Conservation (phyloP, 2,329 filamentous ascomycete genomes). For the Pezicula carpinea region DNA sequence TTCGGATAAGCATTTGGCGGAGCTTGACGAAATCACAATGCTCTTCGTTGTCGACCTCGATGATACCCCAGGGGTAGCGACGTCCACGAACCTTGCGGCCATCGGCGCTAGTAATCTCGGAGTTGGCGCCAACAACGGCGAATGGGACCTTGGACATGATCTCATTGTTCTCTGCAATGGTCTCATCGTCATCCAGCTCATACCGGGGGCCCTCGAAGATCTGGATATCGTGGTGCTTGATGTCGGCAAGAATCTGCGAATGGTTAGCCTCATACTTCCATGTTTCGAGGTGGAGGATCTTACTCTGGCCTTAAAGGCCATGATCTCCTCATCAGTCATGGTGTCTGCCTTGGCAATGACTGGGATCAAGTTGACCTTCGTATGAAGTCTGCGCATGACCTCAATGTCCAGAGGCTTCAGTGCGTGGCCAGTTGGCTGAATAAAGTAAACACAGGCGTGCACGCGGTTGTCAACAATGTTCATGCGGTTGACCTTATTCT, state of each 20-base stretch:
- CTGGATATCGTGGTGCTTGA: slow-evolving; percentile 94
- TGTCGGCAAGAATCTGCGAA: slow-evolving; percentile 87
- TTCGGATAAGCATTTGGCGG: slow-evolving; percentile 98
- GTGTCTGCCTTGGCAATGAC: slow-evolving; percentile 99
- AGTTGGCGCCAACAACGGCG: slow-evolving; percentile 93
- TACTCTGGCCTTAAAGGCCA: slow-evolving; percentile 93
- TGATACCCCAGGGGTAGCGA: slow-evolving; percentile 95
- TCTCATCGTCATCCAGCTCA: slow-evolving; percentile 98
- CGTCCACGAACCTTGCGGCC: slow-evolving; percentile 95
- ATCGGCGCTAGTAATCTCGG: slow-evolving; percentile 85
- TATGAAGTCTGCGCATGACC: slow-evolving; percentile 98
- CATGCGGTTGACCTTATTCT: slow-evolving; percentile 99
- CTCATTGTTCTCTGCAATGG: slow-evolving; percentile 99
- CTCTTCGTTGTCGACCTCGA: slow-evolving; percentile 99
- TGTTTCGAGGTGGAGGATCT: slow-evolving; percentile 30
- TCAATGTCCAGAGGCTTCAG: slow-evolving; percentile 98
- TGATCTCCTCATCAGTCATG: slow-evolving; percentile 93
- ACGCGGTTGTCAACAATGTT: slow-evolving; percentile 99
- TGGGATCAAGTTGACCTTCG: slow-evolving; percentile 99
- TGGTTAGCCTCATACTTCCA: slow-evolving; percentile 9
- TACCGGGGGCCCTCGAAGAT: slow-evolving; percentile 99
- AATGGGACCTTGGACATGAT: slow-evolving; percentile 99
- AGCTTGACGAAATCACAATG: slow-evolving; percentile 99
- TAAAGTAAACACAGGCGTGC: slow-evolving; percentile 98
- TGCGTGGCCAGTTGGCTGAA: slow-evolving; percentile 96